phyloP scores from a whole-genome alignment of 495 filamentous ascomycete species.

The Rostrohypoxylon terebratum region DNA sequence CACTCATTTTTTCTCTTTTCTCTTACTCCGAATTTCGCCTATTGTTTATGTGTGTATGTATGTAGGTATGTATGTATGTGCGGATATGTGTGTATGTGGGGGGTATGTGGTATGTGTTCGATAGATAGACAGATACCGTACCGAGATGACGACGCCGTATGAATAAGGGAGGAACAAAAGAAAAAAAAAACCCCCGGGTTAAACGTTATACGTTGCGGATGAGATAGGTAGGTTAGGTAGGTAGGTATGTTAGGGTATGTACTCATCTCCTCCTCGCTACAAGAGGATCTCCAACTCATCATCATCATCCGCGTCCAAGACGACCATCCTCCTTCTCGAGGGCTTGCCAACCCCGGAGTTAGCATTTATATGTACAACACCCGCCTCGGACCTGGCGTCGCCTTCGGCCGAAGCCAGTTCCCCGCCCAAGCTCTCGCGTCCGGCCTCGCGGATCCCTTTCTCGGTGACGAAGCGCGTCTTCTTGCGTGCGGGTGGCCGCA shows the following conservation, averaged over 20 bases:
- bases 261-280: neutral
- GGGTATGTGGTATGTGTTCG: too few species aligned
- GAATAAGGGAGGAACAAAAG: neutral
- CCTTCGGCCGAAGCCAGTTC: slow-evolving; percentile 60
- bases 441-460: slow-evolving; percentile 80
- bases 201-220: neutral
- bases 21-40: neutral
- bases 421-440: slow-evolving; percentile 76
- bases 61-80: too few species aligned
- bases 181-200: neutral
- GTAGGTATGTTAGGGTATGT: neutral
- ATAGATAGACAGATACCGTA: neutral
- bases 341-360: slow-evolving; percentile 37
- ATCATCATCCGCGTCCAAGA: slow-evolving; percentile 59
- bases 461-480: slow-evolving; percentile 86
- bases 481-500: slow-evolving; percentile 68
- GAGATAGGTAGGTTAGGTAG: too few species aligned
- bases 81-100: too few species aligned
- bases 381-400: slow-evolving; percentile 48
- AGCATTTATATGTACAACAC: neutral
- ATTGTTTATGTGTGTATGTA: neutral
- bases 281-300: slow-evolving; percentile 53
- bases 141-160: neutral
- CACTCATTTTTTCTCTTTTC: neutral
- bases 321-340: slow-evolving; percentile 39